phyloP scores from a whole-genome alignment of 2,329 filamentous ascomycete genomes.

The Harringtonia aguacate region DNA sequence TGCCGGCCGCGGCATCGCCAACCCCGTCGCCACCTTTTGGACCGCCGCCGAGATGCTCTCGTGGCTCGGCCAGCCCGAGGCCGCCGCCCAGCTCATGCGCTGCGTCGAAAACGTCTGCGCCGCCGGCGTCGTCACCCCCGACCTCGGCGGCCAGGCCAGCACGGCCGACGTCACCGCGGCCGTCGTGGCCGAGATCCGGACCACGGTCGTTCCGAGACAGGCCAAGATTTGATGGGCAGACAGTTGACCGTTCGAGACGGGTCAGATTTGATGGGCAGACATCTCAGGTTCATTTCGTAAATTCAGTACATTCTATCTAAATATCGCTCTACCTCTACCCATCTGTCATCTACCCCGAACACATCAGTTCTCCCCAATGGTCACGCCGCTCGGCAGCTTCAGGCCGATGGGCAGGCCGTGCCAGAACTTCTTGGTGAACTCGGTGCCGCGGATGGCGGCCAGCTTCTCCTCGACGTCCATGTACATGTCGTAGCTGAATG shows the following conservation, averaged over 20 bases:
- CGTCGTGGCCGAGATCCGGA: slow-evolving; percentile 10
- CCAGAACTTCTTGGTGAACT: slow-evolving; percentile 27
- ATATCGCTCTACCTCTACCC: too few relatives aligned
- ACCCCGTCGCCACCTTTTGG: slow-evolving; percentile 45
- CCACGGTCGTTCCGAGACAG: too few relatives aligned
- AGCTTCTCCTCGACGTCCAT: slow-evolving; percentile 37
- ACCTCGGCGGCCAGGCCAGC: slow-evolving; percentile 31
- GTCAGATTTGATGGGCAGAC: too few relatives aligned
- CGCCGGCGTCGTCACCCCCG: slow-evolving; percentile 35
- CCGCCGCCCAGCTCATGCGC: slow-evolving; percentile 33
- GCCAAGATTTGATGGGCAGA: too few relatives aligned
- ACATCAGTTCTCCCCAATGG: slow-evolving; percentile 5
- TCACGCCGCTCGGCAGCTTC: slow-evolving; percentile 37
- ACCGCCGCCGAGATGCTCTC: slow-evolving; percentile 40
- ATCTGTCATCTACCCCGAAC: too few relatives aligned
- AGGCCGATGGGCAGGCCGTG: slow-evolving; percentile 35
- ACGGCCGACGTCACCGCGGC: slow-evolving; percentile 13
- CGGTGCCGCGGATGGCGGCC: slow-evolving; percentile 24
- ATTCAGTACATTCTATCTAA: too few relatives aligned
- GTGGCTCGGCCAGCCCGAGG: slow-evolving; percentile 40
- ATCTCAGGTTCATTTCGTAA: too few relatives aligned
- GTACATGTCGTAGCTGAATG: slow-evolving; percentile 45
- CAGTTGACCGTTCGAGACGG: too few relatives aligned
- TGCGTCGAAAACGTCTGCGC: slow-evolving; percentile 38
- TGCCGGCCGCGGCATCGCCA: slow-evolving; percentile 39